phyloP scores from a whole-genome alignment of 371 early-diverging fungal species.

The Mucor saturninus region DNA sequence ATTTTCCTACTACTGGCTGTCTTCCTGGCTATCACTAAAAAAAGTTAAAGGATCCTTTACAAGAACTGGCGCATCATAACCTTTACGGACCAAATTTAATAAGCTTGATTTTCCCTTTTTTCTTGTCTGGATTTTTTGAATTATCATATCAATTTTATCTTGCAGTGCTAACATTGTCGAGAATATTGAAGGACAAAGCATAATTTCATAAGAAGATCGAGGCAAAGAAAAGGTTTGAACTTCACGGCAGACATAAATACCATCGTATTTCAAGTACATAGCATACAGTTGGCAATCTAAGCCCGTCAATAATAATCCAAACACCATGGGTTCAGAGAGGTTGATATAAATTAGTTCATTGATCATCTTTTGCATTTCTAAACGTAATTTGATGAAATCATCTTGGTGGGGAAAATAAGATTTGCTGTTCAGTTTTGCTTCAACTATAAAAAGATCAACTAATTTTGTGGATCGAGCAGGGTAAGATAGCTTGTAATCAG shows the following conservation, averaged over 20 bases:
- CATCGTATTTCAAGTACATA: constrained; percentile 3
- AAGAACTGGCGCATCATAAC: constrained; percentile 3
- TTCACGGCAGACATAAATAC: constrained; percentile 3
- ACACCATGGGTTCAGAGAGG: neutral
- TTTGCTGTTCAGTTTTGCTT: neutral
- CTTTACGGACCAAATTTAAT: constrained; percentile 1
- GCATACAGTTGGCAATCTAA: neutral
- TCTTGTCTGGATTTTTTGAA: constrained; percentile 1
- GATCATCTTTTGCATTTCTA: constrained; percentile 3
- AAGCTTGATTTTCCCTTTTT: constrained; percentile 3
- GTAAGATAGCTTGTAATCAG: constrained; percentile 3
- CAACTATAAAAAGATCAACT: constrained; percentile 1
- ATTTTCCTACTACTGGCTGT: neutral
- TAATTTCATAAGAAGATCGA: neutral
- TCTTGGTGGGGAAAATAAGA: constrained; percentile 3
- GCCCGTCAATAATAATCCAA: neutral
- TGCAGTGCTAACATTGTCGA: constrained; percentile 3
- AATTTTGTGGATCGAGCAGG: neutral
- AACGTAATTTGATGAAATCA: constrained; percentile 1
- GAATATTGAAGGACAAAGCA: constrained; percentile 3
- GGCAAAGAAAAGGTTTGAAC: constrained; percentile 1
- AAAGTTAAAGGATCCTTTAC: constrained; percentile 1
- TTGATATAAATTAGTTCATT: constrained; percentile 1
- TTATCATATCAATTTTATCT: constrained; percentile 1
- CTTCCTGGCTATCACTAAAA: neutral